A percentile compares a stretch with the other conserved stretches of the same genome.
Conservation (phyloP, 768 basidiomycete genomes). For the Lactifluus subvellereus region DNA sequence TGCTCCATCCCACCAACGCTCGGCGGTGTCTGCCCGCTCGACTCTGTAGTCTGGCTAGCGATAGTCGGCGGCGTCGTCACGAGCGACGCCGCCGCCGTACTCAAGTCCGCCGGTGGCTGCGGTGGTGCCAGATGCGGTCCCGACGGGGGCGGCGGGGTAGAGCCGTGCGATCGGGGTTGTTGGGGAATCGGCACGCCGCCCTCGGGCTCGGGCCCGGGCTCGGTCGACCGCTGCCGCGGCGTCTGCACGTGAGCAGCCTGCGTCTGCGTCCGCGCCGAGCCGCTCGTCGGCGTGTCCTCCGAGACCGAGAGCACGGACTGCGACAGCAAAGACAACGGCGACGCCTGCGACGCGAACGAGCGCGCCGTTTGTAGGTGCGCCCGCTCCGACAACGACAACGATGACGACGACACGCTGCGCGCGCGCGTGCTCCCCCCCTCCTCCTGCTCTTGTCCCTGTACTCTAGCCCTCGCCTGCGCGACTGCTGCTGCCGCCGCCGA, state of each 20-base stretch:
- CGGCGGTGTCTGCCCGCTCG: slow-evolving; percentile 41
- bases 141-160: background rate
- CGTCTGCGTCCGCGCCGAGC: slow-evolving; percentile 25
- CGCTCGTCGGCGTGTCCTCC: slow-evolving; percentile 5
- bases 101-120: slow-evolving; percentile 40
- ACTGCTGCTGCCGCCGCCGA: background rate
- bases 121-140: background rate
- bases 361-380: slow-evolving; percentile 1
- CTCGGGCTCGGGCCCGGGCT: background rate
- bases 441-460: slow-evolving; percentile 14
- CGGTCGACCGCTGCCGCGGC: slow-evolving; percentile 17
- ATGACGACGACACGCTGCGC: slow-evolving; percentile 18
- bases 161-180: background rate
- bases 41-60: slow-evolving; percentile 45
- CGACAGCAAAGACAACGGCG: slow-evolving; percentile 27
- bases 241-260: slow-evolving; percentile 17
- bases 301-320: slow-evolving; percentile 22
- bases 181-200: background rate
- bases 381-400: slow-evolving; percentile 20
- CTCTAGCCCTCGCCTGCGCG: background rate
- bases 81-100: slow-evolving; percentile 64
- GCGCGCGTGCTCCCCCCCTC: slow-evolving; percentile 21
- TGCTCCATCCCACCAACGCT: slow-evolving; percentile 45
- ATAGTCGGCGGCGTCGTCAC: slow-evolving; percentile 60
- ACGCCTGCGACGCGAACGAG: slow-evolving; percentile 11